Evolutionary conservation across 2,329 filamentous ascomycete species (phyloP), one percentile per base, ranked within the genome.

Genomic region (Ceratocystis cubensis): DNA sequence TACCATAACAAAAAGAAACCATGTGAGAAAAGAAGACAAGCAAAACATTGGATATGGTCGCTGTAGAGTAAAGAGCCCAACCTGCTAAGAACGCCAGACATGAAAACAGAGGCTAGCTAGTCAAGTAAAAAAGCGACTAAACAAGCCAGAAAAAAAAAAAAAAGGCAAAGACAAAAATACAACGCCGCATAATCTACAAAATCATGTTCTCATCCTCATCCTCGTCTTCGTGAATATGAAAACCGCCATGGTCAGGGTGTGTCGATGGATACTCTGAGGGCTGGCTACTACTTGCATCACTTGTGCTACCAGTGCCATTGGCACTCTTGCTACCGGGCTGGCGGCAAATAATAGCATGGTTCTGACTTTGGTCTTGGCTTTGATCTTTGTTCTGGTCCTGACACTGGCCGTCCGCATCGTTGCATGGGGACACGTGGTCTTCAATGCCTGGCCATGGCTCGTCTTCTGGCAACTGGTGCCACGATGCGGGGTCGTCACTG

Each of bases 371-470:
- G 37, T 41, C 37, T 41, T 41, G 37, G 13, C 10, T 3, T 4
- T 41, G 10, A 15, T 41, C 13, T 41, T 41, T 5, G 37, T 41
- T 41, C 37, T 41, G 10, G 37, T 15, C 10, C 37, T 13, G 37
- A 41, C 8, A 13, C 13, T 33, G 30, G 1, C 80, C 80, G 61
- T 83, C 78, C 44, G 79, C 72, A 66, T 84, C 83, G 70, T 84
- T 82, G 1, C 75, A 77, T 63, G 83, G 78, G 0, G 76, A 78
- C 69, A 77, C 75, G 22, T 74, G 74, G 66, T 81, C 82, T 69
- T 84, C 81, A 62, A 84, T 81, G 7, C 82, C 82, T 0, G 78
- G 80, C 81, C 82, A 83, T 1, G 78, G 78, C 68, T 84, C 79
- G 68, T 85, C 83, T 70, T 84, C 81, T 0, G 80, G 80, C 28